phyloP scores from a whole-genome alignment of 306 rosid genomes.

The Quercus parvula region DNA sequence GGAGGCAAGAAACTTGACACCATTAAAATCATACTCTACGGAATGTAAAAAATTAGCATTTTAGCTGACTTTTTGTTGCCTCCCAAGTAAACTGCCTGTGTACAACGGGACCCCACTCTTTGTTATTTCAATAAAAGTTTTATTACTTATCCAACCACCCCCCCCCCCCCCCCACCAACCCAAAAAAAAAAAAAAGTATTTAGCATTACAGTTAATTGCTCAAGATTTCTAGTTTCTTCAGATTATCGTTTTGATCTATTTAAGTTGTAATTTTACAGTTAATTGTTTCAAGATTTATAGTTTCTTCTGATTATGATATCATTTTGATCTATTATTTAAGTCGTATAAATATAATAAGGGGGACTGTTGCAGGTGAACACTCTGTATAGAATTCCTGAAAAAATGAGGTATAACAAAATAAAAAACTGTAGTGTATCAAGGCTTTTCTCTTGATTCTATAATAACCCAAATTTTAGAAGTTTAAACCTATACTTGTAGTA shows the following conservation, averaged over 20 bases:
- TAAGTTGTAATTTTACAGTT: not conserved
- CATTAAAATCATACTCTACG: not conserved
- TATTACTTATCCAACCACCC: too few relatives aligned
- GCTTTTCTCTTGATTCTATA: not conserved
- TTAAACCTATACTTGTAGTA: not conserved
- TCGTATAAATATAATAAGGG: not conserved
- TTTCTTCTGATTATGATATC: not conserved
- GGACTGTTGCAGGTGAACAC: not conserved
- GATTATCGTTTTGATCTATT: too few relatives aligned
- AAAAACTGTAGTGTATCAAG: not conserved
- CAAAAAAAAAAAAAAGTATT: too few relatives aligned
- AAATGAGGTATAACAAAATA: not conserved
- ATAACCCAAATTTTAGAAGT: not conserved
- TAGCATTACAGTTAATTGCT: too few relatives aligned
- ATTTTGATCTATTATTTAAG: not conserved
- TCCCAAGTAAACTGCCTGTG: too few relatives aligned
- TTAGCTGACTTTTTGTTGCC: too few relatives aligned
- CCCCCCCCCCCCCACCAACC: too few relatives aligned
- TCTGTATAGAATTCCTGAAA: not conserved
- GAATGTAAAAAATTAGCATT: not conserved
- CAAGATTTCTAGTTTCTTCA: too few relatives aligned
- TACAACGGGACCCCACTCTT: too few relatives aligned
- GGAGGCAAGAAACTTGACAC: conserved; percentile 11
- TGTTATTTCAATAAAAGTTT: too few relatives aligned
- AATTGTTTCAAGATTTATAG: not conserved